Evolutionary conservation across 2,329 filamentous ascomycete species (phyloP).

Genomic region (Penicillium sp.): DNA sequence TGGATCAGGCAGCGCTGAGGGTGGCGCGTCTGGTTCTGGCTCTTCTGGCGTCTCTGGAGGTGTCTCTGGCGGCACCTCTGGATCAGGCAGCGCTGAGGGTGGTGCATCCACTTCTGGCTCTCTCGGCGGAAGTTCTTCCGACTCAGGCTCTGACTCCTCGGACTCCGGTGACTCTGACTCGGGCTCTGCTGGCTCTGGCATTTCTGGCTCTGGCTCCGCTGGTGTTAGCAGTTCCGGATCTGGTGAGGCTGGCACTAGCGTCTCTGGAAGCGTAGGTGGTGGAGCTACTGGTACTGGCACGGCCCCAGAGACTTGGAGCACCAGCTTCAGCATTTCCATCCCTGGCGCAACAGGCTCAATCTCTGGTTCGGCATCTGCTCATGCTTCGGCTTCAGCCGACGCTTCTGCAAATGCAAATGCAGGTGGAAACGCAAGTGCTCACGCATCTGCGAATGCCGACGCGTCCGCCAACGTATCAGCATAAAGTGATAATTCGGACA

Average conservation of each 20-base stretch:
- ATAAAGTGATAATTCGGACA: not conserved
- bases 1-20: not conserved
- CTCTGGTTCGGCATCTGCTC: conserved; percentile 7
- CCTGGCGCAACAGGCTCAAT: conserved; percentile 13
- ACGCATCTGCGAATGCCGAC: conserved; percentile 5
- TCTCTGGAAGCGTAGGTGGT: conserved; percentile 9
- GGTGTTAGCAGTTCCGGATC: conserved; percentile 8
- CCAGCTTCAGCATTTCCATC: conserved; percentile 12
- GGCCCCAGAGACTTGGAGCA: conserved; percentile 7
- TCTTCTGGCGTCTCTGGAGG: not conserved
- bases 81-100: not conserved
- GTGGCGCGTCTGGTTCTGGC: not conserved
- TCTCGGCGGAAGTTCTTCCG: conserved; percentile 10
- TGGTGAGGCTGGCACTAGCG: conserved; percentile 11
- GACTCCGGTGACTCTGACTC: conserved; percentile 10
- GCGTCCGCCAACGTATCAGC: not conserved
- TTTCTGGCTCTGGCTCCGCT: not conserved
- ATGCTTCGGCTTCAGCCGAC: conserved; percentile 7
- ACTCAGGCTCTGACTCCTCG: conserved; percentile 6
- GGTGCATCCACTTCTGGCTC: conserved; percentile 8
- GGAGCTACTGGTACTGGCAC: conserved; percentile 9
- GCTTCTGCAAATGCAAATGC: conserved; percentile 10
- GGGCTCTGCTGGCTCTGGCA: conserved; percentile 14
- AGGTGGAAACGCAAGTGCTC: not conserved
- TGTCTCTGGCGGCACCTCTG: conserved; percentile 1